Percentiles rank a stretch among this genome's conserved stretches.
These are phyloP conservation scores for Lasiodiplodia theobromae DNA, from an alignment of 2,329 filamentous ascomycete species.

Conservation along the genomic window DNA sequence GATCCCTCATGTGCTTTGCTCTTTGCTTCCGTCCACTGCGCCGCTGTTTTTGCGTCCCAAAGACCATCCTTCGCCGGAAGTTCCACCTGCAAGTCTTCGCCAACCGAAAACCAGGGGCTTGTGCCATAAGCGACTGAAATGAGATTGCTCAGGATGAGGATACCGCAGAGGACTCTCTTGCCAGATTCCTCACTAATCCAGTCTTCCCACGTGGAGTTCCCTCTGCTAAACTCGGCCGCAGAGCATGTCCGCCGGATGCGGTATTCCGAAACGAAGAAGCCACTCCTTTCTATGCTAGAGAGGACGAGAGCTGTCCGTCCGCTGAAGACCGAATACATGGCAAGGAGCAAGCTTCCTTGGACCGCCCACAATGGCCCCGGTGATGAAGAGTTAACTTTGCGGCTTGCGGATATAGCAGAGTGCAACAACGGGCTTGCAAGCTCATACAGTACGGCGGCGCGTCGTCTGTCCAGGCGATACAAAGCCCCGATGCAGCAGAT, in stretches of 20 bases:
- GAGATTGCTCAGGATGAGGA: conserved; percentile 44
- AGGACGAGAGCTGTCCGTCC: conserved; percentile 34
- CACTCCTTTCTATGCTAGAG: conserved; percentile 33
- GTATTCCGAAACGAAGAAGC: conserved; percentile 35
- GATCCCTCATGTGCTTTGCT: conserved; percentile 25
- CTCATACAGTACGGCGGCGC: conserved; percentile 37
- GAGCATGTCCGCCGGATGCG: conserved; percentile 34
- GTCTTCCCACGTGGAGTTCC: conserved; percentile 36
- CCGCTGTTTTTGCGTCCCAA: conserved; percentile 41
- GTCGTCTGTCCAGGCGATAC: conserved; percentile 43
- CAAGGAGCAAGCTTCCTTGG: conserved; percentile 41
- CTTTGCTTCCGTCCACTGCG: conserved; percentile 35
- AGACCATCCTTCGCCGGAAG: conserved; percentile 42
- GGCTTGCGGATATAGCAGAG: conserved; percentile 30
- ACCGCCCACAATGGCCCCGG: conserved; percentile 41
- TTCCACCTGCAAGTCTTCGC: conserved; percentile 45
- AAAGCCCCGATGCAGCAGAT: conserved; percentile 48
- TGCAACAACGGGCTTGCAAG: conserved; percentile 34
- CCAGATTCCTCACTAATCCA: conserved; percentile 42
- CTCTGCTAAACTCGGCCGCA: conserved; percentile 30
- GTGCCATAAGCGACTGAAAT: conserved; percentile 44
- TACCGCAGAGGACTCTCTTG: conserved; percentile 43
- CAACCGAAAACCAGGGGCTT: conserved; percentile 42
- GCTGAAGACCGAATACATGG: conserved; percentile 41
- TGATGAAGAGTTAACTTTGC: conserved; percentile 27